Base-by-base conservation (phyloP, 805 yeast species). In the Saccharomycopsis fermentans region DNA sequence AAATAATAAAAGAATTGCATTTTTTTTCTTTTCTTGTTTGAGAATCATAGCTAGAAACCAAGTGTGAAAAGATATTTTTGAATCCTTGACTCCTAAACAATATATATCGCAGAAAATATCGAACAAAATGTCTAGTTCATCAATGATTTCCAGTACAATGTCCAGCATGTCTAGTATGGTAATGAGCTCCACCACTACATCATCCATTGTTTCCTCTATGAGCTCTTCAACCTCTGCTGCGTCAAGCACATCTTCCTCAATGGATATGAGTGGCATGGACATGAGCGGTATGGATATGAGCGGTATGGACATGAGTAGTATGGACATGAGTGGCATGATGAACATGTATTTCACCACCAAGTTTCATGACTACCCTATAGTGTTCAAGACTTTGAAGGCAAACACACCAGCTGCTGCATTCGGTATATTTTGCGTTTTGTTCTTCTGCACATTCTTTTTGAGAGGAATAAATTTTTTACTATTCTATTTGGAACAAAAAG, bases 351-450 rank as follows among this genome's bases (percentile, higher is more conserved):
- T 87, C 65, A 81, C 86, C 1, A 70, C 80, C 0, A 65, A 70
- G 1, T 86, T 74, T 69, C 62, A 69, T 2, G 70, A 75, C 47
- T 81, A 81, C 62, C 90, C 92, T 0, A 89, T 87, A 0, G 65
- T 87, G 4, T 87, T 87, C 71, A 70, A 75, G 59, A 70, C 72
- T 0, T 70, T 87, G 53, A 65, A 66, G 12, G 92, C 92, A 2
- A 63, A 72, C 1, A 73, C 71, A 48, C 79, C 79, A 27, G 90
- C 77, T 9, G 77, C 78, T 56, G 90, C 88, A 0, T 87, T 87
- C 68, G 95, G 92, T 26, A 85, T 87, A 16, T 87, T 86, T 66
- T 71, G 82, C 37, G 71, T 83, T 14, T 67, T 87, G 24, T 80
- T 87, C 66, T 79, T 78, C 29, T 71, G 80, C 1, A 83, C 84